Base-by-base conservation (phyloP, 345 rosid genomes). In the Arabidopsis thaliana region DNA sequence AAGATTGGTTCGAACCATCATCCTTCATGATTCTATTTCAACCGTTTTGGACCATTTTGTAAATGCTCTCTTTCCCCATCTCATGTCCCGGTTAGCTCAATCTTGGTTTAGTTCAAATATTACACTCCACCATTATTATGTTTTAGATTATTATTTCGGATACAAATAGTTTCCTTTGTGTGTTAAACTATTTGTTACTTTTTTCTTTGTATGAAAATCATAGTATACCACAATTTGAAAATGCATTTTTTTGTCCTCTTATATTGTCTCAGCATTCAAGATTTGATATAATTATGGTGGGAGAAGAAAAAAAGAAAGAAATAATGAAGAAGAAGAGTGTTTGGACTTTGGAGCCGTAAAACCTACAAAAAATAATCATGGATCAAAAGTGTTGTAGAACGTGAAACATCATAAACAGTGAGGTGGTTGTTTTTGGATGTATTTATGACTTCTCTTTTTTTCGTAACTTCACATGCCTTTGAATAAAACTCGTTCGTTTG, bases 1-100 rank as follows among this genome's bases (percentile, higher is more conserved):
- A 66, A 86, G 93, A 89, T 85, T 83, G 86, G 87, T 81, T 91
- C 89, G 77, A 81, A 85, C 91, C 88, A 89, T 88, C 90, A 89
- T 87, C 58, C 70, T 69, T 69, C 80, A 77, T 77, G 66, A 77
- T 77, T 70, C 76, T 1, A 25, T 63, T 78, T 56, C 59, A 58
- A 74, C 72, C 76, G 66, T 64, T 50, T 64, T 51, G 58, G 77
- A 63, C 65, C 80, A 44, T 44, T 79, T 71, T 65, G 20, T 25
- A 48, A 58, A 67, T 57, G 50, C 65, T 72, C 73, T 71, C 66
- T 62, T 81, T 77, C 49, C 28, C 23, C 11, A 8, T 58, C 79
- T 63, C 36, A 14, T 67, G 68, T 59, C 79, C 76, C 65, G 78
- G 76, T 74, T 81, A 77, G 68, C 69, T 69, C 80, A 65, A 55